These are phyloP conservation scores for Phytophthora crassamura DNA, from an alignment of 352 stramenopile genomes.

Conservation along the genomic window DNA sequence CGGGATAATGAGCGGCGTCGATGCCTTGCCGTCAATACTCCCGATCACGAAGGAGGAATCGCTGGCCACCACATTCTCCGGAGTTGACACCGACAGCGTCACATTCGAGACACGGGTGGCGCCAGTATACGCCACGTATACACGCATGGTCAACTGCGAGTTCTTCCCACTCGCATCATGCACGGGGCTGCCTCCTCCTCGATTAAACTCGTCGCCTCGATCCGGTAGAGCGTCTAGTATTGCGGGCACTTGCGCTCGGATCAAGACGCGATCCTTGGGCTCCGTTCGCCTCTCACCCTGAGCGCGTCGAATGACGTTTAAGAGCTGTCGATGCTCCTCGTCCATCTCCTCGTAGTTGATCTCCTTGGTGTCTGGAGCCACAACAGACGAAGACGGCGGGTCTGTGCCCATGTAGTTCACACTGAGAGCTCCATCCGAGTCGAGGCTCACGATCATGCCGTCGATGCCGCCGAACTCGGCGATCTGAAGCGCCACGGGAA, in stretches of 20 bases:
- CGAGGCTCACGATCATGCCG: slow-evolving; percentile 86
- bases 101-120: slow-evolving; percentile 72
- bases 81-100: slow-evolving; percentile 71
- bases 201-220: slow-evolving; percentile 50
- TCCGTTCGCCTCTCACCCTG: slow-evolving; percentile 72
- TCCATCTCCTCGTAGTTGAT: slow-evolving; percentile 94
- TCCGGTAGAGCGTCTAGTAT: slow-evolving; percentile 67
- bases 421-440: slow-evolving; percentile 71
- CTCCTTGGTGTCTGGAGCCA: slow-evolving; percentile 75
- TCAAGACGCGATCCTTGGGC: slow-evolving; percentile 75
- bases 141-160: slow-evolving; percentile 74
- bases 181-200: slow-evolving; percentile 14
- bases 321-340: slow-evolving; percentile 86
- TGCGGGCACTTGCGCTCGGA: slow-evolving; percentile 74
- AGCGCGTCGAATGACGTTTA: slow-evolving; percentile 87
- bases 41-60: slow-evolving; percentile 76
- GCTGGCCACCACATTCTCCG: slow-evolving; percentile 65
- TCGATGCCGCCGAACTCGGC: slow-evolving; percentile 73
- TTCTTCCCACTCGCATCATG: slow-evolving; percentile 25
- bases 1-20: slow-evolving; percentile 71
- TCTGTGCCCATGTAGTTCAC: slow-evolving; percentile 93
- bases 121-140: slow-evolving; percentile 89
- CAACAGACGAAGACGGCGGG: slow-evolving; percentile 77
- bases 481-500: slow-evolving; percentile 75
- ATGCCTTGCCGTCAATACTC: slow-evolving; percentile 67